Conservation (phyloP, 495 filamentous ascomycete genomes). For the Xylaria cubensis region DNA sequence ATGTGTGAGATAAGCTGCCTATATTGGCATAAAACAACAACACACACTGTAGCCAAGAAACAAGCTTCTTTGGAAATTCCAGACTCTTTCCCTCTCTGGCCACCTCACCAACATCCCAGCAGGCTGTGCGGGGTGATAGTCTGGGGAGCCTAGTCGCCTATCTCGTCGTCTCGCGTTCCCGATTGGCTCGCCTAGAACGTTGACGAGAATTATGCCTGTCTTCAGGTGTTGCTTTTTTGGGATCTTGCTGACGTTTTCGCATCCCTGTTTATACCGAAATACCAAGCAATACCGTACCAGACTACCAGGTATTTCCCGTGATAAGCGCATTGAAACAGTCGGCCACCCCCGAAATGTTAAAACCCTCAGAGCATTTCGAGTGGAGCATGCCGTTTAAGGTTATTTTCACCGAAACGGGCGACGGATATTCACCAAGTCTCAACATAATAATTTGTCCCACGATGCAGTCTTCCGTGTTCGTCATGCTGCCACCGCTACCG, state of each 20-base stretch:
- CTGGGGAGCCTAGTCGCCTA: slow-evolving; percentile 25
- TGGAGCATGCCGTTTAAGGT: neutral
- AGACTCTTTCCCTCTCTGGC: slow-evolving; percentile 28
- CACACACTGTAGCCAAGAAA: neutral
- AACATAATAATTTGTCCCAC: neutral
- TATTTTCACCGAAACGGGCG: neutral
- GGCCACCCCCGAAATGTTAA: slow-evolving; percentile 12
- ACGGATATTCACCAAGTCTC: neutral
- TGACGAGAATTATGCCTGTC: slow-evolving; percentile 24
- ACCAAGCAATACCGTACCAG: slow-evolving; percentile 10
- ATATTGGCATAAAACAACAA: neutral
- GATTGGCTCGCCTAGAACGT: slow-evolving; percentile 22
- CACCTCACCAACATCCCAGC: slow-evolving; percentile 8
- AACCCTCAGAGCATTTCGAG: neutral
- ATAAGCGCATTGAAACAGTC: slow-evolving; percentile 16
- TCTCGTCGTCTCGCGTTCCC: slow-evolving; percentile 12
- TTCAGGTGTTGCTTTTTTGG: slow-evolving; percentile 27
- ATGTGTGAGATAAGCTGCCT: slow-evolving; percentile 18
- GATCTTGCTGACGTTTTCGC: slow-evolving; percentile 10
- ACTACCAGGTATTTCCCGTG: neutral
- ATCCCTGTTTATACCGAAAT: neutral
- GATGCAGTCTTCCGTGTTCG: neutral
- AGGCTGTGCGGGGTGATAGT: slow-evolving; percentile 26
- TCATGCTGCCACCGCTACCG: slow-evolving; percentile 19
- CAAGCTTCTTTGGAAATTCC: slow-evolving; percentile 26